These are phyloP conservation scores for Lithospermum erythrorhizon DNA, from an alignment of 257 asterid genomes.

Conservation along the genomic window DNA sequence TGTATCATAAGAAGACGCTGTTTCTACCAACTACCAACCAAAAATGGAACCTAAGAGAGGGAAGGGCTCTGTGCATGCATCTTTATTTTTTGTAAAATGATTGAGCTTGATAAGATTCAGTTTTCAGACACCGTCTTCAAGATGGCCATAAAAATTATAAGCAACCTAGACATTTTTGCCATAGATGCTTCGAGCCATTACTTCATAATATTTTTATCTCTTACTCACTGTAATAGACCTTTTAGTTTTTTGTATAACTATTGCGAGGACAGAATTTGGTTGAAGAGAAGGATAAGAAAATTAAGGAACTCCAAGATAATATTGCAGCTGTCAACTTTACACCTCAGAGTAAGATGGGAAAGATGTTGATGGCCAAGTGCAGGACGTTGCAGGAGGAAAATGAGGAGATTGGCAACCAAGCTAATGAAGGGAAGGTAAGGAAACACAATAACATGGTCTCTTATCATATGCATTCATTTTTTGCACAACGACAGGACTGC, in stretches of 20 bases:
- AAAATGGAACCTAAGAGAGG: too few relatives aligned
- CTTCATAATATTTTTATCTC: too few relatives aligned
- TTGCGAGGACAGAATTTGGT: conserved; percentile 64
- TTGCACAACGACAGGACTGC: background rate
- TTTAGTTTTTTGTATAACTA: conserved; percentile 9
- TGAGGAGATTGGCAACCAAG: conserved; percentile 95
- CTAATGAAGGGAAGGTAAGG: conserved; percentile 97
- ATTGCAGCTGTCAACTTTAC: conserved; percentile 87
- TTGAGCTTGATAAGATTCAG: too few relatives aligned
- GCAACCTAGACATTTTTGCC: too few relatives aligned
- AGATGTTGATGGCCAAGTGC: conserved; percentile 93
- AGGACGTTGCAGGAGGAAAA: conserved; percentile 91
- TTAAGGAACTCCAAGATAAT: conserved; percentile 85
- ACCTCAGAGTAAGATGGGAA: conserved; percentile 96
- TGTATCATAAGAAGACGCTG: too few relatives aligned
- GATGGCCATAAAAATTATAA: too few relatives aligned
- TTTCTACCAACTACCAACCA: too few relatives aligned
- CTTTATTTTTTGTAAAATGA: too few relatives aligned
- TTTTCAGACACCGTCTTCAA: too few relatives aligned
- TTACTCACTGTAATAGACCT: conserved; percentile 1
- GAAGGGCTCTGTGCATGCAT: too few relatives aligned
- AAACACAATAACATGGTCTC: background rate
- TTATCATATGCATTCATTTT: background rate
- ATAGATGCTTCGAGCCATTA: background rate
- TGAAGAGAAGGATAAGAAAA: conserved; percentile 93